phyloP scores from a whole-genome alignment of 2,329 filamentous ascomycete species.

The Penicillium sp. region DNA sequence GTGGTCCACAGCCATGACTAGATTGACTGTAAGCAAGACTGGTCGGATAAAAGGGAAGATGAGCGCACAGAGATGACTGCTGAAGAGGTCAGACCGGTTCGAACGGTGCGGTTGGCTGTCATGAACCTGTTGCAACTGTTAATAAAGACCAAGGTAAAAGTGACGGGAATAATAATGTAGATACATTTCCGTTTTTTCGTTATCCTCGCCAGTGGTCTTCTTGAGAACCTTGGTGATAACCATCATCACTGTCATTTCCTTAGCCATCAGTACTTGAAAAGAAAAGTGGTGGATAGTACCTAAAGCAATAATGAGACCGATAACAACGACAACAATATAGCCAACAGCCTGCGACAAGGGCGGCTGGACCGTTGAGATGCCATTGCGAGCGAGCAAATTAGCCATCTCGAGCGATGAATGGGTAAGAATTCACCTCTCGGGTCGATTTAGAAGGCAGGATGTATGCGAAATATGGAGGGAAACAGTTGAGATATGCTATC shows the following conservation, averaged over 20 bases:
- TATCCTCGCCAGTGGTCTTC: slow-evolving; percentile 51
- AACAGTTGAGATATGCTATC: background rate
- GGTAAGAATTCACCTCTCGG: too few species aligned
- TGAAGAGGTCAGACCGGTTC: slow-evolving; percentile 53
- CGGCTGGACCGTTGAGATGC: slow-evolving; percentile 26
- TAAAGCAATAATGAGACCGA: slow-evolving; percentile 43
- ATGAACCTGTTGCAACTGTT: slow-evolving; percentile 44
- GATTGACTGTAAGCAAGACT: background rate
- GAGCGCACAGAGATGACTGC: slow-evolving; percentile 50
- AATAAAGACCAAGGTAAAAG: background rate
- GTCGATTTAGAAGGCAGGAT: background rate
- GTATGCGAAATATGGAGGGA: background rate
- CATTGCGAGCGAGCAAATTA: slow-evolving; percentile 14
- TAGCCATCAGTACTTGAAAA: background rate
- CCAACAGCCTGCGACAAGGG: slow-evolving; percentile 41
- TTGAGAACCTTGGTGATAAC: slow-evolving; percentile 49
- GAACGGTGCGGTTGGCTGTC: slow-evolving; percentile 53
- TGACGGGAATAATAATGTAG: too few species aligned
- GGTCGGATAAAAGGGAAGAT: too few species aligned
- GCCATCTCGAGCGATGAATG: slow-evolving; percentile 4
- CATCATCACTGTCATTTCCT: slow-evolving; percentile 42
- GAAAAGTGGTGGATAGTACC: slow-evolving; percentile 19
- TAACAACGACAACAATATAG: slow-evolving; percentile 44
- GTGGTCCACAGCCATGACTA: slow-evolving; percentile 56
- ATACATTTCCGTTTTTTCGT: slow-evolving; percentile 53